Percentiles rank a stretch among this genome's conserved stretches.
phyloP scores from a whole-genome alignment of 345 rosid genomes.

The Bruguiera sexangula region DNA sequence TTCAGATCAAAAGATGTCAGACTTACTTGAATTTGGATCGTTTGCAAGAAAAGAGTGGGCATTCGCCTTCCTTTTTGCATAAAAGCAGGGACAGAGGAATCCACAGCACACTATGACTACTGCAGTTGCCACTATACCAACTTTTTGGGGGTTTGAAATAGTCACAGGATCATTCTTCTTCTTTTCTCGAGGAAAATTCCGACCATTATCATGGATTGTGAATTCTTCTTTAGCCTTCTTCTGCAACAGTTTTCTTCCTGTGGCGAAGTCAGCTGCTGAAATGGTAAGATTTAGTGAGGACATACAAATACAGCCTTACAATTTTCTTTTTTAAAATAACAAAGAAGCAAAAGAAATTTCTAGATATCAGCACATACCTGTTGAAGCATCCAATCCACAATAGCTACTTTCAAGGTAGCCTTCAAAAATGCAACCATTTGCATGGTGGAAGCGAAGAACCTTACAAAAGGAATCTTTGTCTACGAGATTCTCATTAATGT shows the following conservation, averaged over 20 bases:
- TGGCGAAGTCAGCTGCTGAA: conserved; percentile 33
- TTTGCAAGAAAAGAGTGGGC: conserved; percentile 50
- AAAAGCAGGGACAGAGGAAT: conserved; percentile 57
- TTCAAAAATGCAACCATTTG: conserved; percentile 41
- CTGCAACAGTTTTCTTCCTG: conserved; percentile 56
- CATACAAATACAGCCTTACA: too few species aligned
- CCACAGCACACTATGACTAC: conserved; percentile 48
- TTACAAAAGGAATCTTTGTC: conserved; percentile 50
- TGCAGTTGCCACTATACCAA: conserved; percentile 54
- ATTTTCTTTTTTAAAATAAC: too few species aligned
- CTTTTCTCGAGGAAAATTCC: conserved; percentile 3
- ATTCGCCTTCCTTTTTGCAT: conserved; percentile 55
- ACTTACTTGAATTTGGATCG: conserved; percentile 66
- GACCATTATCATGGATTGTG: conserved; percentile 2
- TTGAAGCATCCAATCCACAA: conserved; percentile 36
- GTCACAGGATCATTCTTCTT: conserved; percentile 13
- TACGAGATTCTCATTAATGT: conserved; percentile 54
- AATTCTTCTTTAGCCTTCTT: conserved; percentile 29
- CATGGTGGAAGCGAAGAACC: conserved; percentile 43
- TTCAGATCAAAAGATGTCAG: conserved; percentile 8
- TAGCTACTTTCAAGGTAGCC: conserved; percentile 32
- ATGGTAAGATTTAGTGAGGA: conserved; percentile 12
- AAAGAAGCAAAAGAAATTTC: too few species aligned
- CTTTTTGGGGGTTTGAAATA: conserved; percentile 22
- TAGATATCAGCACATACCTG: conserved; percentile 40